Conservation (phyloP, 768 basidiomycete species). For the Phylloporus rhodoxanthus region DNA sequence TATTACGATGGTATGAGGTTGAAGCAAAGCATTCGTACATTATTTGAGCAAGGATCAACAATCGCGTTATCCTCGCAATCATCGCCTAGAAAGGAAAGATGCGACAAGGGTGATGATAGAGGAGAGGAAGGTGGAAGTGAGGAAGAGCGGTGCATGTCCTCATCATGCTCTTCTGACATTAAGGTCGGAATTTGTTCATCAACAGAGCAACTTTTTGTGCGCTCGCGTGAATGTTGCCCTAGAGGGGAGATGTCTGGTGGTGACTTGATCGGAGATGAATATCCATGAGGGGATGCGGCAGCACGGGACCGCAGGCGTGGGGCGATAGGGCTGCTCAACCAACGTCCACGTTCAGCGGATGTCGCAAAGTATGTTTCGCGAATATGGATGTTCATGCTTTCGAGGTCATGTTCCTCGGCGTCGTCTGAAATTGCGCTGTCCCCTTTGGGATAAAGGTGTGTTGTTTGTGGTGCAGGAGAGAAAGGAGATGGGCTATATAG, state of each 20-base stretch:
- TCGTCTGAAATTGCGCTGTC: constrained; percentile 19
- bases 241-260: constrained; percentile 1
- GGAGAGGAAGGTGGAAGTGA: constrained; percentile 40
- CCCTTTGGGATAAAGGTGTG: constrained; percentile 6
- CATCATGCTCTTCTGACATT: constrained; percentile 9
- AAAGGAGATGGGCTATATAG: constrained; percentile 3
- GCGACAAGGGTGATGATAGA: constrained; percentile 38
- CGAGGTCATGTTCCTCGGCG: constrained; percentile 27
- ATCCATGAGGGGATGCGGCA: constrained; percentile 12
- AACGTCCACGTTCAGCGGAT: constrained; percentile 55
- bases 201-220: neutral
- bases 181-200: neutral
- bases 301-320: constrained; percentile 13
- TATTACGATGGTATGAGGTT: neutral
- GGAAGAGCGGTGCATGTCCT: constrained; percentile 19
- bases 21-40: constrained; percentile 26
- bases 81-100: constrained; percentile 31
- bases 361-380: constrained; percentile 50
- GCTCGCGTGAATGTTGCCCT: constrained; percentile 1
- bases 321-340: constrained; percentile 47
- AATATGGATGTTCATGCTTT: constrained; percentile 29
- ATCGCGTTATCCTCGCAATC: constrained; percentile 9
- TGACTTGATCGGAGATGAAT: constrained; percentile 22
- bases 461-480: neutral
- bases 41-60: constrained; percentile 21